Conservation (phyloP, 306 rosid genomes). For the Gastrolobium bilobum region DNA sequence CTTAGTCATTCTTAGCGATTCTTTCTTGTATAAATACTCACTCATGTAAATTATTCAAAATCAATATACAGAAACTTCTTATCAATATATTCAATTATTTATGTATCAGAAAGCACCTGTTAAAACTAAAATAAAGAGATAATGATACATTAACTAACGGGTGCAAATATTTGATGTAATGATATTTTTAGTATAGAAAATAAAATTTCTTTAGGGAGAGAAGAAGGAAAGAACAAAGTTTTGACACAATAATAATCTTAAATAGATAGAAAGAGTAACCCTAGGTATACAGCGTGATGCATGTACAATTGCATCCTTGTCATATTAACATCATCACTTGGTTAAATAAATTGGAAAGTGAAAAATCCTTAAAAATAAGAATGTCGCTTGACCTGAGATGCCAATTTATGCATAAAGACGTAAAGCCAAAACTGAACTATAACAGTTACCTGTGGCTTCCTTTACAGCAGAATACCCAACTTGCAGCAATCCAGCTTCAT, state of each 20-base stretch:
- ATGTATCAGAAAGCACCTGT: conserved; percentile 25
- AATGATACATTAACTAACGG: conserved; percentile 22
- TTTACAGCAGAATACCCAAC: conserved; percentile 77
- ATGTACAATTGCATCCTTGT: conserved; percentile 9
- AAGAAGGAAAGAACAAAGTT: conserved; percentile 21
- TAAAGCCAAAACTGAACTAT: conserved; percentile 16
- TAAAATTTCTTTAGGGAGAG: conserved; percentile 13
- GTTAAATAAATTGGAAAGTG: conserved; percentile 27
- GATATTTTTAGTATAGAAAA: conserved; percentile 13
- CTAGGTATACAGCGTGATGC: conserved; percentile 35
- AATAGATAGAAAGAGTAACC: conserved; percentile 12
- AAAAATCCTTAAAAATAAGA: conserved; percentile 19
- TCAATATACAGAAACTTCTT: too few relatives aligned
- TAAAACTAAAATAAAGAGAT: conserved; percentile 27
- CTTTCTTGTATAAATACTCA: too few relatives aligned
- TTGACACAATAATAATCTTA: conserved; percentile 26
- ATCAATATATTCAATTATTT: conserved; percentile 47
- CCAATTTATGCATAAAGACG: conserved; percentile 14
- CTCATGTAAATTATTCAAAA: too few relatives aligned
- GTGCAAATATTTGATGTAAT: conserved; percentile 22
- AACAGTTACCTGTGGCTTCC: conserved; percentile 71
- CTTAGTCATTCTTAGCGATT: too few relatives aligned
- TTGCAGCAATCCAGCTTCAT: conserved; percentile 60
- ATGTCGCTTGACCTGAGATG: conserved; percentile 21
- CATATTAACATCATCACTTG: conserved; percentile 28